These are phyloP conservation scores for Waltergamsia citrina DNA, from an alignment of 2,329 filamentous ascomycete species.

Conservation along the genomic window DNA sequence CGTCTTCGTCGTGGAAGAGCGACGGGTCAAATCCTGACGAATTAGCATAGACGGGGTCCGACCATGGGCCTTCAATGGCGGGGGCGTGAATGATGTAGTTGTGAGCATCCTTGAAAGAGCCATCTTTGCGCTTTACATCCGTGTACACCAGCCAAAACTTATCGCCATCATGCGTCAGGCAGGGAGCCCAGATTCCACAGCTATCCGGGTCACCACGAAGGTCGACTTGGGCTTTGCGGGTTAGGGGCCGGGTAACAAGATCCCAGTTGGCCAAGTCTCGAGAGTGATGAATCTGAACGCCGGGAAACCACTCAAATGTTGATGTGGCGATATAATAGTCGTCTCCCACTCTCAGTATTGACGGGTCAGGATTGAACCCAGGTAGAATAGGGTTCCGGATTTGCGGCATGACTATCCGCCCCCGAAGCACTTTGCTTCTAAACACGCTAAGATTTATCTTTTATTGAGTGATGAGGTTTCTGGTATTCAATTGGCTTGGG, in stretches of 20 bases:
- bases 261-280: constrained; percentile 43
- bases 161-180: constrained; percentile 49
- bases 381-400: constrained; percentile 46
- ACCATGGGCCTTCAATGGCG: constrained; percentile 49
- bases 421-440: neutral
- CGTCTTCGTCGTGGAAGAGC: constrained; percentile 47
- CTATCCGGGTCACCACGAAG: constrained; percentile 51
- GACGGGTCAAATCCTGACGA: constrained; percentile 55
- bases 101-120: constrained; percentile 53
- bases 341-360: constrained; percentile 38
- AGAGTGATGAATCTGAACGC: constrained; percentile 46
- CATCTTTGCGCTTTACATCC: constrained; percentile 58
- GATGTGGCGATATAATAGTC: constrained; percentile 48
- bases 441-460: neutral
- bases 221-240: constrained; percentile 39
- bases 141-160: constrained; percentile 57
- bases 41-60: constrained; percentile 49
- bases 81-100: constrained; percentile 52
- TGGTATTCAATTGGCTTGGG: too few species aligned
- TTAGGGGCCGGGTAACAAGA: constrained; percentile 34
- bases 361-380: constrained; percentile 47
- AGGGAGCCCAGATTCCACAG: constrained; percentile 56
- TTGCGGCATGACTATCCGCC: constrained; percentile 35
- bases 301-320: constrained; percentile 46
- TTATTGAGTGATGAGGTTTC: too few species aligned